Percentiles rank a stretch among this genome's conserved stretches.
These are phyloP conservation scores for Pythium oligandrum DNA, from an alignment of 352 stramenopile genomes.

Conservation along the genomic window DNA sequence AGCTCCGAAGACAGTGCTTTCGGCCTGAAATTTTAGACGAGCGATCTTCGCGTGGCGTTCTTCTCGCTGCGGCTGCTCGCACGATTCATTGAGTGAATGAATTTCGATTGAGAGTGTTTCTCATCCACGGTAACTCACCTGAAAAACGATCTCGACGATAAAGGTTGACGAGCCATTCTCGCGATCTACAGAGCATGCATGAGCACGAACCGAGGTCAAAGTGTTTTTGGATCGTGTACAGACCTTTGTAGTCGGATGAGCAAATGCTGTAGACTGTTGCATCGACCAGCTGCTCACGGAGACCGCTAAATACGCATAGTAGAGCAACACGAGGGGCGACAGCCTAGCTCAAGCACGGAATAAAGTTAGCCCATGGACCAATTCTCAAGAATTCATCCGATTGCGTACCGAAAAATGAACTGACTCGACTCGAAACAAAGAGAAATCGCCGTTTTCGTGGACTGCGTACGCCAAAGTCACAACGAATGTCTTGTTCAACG, in stretches of 20 bases:
- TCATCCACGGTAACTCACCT: conserved; percentile 10
- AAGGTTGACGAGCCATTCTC: conserved; percentile 42
- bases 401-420: conserved; percentile 61
- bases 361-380: neutral
- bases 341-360: conserved; percentile 25
- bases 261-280: conserved; percentile 53
- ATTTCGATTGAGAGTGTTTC: neutral
- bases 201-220: too few relatives aligned
- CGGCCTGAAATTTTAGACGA: conserved; percentile 49
- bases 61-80: conserved; percentile 19
- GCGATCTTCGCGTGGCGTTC: conserved; percentile 49
- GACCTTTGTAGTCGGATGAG: conserved; percentile 69
- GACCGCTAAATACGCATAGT: conserved; percentile 38
- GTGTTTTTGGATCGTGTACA: neutral
- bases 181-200: conserved; percentile 29
- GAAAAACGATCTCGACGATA: conserved; percentile 59
- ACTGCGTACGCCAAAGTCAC: conserved; percentile 64
- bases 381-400: too few relatives aligned
- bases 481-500: conserved; percentile 53
- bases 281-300: conserved; percentile 41
- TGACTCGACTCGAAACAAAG: conserved; percentile 61
- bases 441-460: conserved; percentile 67
- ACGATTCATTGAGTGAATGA: neutral
- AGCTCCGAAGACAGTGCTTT: conserved; percentile 19
- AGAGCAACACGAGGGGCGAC: conserved; percentile 52